Conservation (phyloP, 805 yeast species). For the Tetrapisispora phaffii region DNA sequence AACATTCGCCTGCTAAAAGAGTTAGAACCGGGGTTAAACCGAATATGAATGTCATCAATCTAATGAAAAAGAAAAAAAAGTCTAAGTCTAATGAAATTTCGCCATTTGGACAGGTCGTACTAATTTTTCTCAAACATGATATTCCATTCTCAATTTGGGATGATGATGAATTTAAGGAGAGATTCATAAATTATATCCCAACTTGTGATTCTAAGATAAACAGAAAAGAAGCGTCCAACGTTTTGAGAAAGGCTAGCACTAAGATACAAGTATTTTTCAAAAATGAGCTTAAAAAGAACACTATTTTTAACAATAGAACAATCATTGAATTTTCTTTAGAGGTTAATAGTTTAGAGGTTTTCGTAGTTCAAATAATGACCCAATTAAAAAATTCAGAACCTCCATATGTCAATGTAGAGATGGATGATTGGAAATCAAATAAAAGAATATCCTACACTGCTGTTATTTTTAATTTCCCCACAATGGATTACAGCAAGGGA, state of each 20-base stretch:
- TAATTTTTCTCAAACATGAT: not conserved
- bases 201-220: too few relatives aligned
- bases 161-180: not conserved
- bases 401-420: not conserved
- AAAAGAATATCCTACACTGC: not conserved
- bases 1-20: not conserved
- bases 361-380: not conserved
- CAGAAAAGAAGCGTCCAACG: not conserved
- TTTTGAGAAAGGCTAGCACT: not conserved
- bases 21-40: not conserved
- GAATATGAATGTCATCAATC: not conserved
- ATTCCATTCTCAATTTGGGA: not conserved
- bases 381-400: not conserved
- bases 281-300: not conserved
- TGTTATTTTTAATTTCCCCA: not conserved
- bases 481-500: not conserved
- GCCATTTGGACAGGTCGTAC: not conserved
- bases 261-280: not conserved
- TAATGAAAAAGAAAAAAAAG: too few relatives aligned
- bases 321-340: not conserved
- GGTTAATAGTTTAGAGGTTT: not conserved
- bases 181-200: not conserved
- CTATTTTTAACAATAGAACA: not conserved
- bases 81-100: not conserved
- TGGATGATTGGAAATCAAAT: constrained; percentile 1